Evolutionary conservation across 768 basidiomycete species (phyloP).

Genomic region (Mycena indigotica): DNA sequence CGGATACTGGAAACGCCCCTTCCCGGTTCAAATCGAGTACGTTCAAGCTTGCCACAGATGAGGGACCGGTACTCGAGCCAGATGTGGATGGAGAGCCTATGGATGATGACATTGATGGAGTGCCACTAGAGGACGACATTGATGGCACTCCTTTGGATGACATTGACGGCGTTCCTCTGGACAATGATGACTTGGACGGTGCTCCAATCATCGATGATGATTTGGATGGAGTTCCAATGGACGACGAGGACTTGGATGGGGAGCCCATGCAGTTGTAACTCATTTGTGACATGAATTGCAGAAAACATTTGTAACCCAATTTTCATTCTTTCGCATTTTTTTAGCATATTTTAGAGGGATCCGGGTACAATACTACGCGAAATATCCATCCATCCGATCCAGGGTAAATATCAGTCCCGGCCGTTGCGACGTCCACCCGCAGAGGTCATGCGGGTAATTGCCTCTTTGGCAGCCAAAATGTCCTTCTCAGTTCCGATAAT

Average conservation of each 20-base stretch:
- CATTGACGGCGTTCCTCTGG: constrained; percentile 43
- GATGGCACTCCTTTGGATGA: constrained; percentile 44
- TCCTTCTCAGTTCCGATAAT: constrained; percentile 80
- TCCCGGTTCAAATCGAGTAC: constrained; percentile 78
- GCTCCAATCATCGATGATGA: constrained; percentile 41
- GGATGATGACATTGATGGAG: constrained; percentile 54
- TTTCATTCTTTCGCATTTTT: too few species aligned
- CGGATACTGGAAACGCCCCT: constrained; percentile 35
- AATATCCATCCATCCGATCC: not conserved
- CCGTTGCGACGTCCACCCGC: constrained; percentile 28
- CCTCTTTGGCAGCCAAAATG: constrained; percentile 73
- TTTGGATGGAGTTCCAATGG: constrained; percentile 47
- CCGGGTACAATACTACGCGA: not conserved
- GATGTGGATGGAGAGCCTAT: constrained; percentile 38
- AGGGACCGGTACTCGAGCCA: constrained; percentile 25
- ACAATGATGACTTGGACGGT: constrained; percentile 40
- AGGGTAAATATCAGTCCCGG: constrained; percentile 29
- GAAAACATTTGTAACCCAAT: constrained; percentile 36
- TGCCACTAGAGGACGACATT: constrained; percentile 38
- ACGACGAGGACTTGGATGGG: constrained; percentile 44
- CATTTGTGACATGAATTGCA: constrained; percentile 47
- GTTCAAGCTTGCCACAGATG: constrained; percentile 69
- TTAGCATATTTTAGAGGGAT: not conserved
- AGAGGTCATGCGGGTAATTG: constrained; percentile 64
- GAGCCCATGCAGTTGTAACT: constrained; percentile 46